These are phyloP conservation scores for Phaeosphaeriaceae sp. DNA, from an alignment of 2,329 filamentous ascomycete species.

Conservation along the genomic window DNA sequence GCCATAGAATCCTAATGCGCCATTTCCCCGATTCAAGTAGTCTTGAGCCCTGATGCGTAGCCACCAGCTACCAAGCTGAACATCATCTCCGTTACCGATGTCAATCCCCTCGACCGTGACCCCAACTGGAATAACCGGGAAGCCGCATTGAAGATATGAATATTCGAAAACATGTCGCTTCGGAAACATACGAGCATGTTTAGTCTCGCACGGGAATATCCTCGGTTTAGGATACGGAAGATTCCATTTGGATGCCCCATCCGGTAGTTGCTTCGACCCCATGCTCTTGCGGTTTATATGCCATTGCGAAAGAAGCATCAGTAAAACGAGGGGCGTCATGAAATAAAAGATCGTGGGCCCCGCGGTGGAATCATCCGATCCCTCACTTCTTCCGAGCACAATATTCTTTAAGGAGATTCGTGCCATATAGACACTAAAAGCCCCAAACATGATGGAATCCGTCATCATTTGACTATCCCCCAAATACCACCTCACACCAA, in stretches of 20 bases:
- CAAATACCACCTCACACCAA: conserved; percentile 20
- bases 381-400: conserved; percentile 18
- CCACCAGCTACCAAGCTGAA: conserved; percentile 55
- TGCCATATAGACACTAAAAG: conserved; percentile 12
- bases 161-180: conserved; percentile 72
- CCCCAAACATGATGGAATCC: conserved; percentile 27
- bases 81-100: conserved; percentile 29
- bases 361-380: background rate
- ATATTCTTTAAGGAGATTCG: conserved; percentile 12
- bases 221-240: conserved; percentile 41
- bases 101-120: conserved; percentile 23
- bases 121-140: conserved; percentile 69
- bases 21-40: conserved; percentile 64
- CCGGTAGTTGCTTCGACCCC: background rate
- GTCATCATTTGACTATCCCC: conserved; percentile 26
- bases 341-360: conserved; percentile 7
- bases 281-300: background rate
- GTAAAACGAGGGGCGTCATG: conserved; percentile 18
- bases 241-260: conserved; percentile 13
- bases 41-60: conserved; percentile 66
- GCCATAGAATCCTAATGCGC: conserved; percentile 61
- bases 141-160: conserved; percentile 72
- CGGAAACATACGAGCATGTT: conserved; percentile 71
- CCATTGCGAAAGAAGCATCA: conserved; percentile 7
- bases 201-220: conserved; percentile 70